These are phyloP conservation scores for Crithidia expoeki DNA, from an alignment of 208 protist species.

Conservation along the genomic window DNA sequence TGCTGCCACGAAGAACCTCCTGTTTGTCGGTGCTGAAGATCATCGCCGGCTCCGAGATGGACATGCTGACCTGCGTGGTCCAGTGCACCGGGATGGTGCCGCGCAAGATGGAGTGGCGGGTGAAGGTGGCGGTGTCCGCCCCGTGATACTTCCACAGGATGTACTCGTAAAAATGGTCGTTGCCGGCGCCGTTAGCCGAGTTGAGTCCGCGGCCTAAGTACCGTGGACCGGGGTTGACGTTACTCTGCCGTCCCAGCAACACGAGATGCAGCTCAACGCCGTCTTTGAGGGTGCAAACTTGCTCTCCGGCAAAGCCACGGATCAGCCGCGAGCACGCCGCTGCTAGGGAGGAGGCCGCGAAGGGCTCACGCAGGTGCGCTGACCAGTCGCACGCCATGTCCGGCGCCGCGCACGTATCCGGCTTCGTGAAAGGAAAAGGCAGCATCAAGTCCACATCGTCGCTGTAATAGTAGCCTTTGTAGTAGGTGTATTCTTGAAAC, in stretches of 20 bases:
- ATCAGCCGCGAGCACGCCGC: conserved; percentile 68
- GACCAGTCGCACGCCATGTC: conserved; percentile 85
- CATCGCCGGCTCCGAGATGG: conserved; percentile 79
- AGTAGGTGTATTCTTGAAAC: conserved; percentile 70
- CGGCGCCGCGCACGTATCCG: conserved; percentile 20
- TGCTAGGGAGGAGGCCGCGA: conserved; percentile 38
- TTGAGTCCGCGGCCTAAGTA: conserved; percentile 87
- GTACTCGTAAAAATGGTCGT: conserved; percentile 90
- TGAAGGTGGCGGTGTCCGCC: conserved; percentile 54
- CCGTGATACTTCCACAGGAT: conserved; percentile 70
- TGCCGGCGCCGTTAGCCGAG: conserved; percentile 70
- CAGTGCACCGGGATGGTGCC: conserved; percentile 89
- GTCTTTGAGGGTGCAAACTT: conserved; percentile 44
- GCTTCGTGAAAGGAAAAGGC: conserved; percentile 76
- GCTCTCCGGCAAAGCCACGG: conserved; percentile 74
- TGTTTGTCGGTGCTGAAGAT: conserved; percentile 73
- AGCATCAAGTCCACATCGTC: conserved; percentile 71
- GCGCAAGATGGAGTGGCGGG: conserved; percentile 73
- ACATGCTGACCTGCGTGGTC: conserved; percentile 74
- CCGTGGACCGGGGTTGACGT: conserved; percentile 82
- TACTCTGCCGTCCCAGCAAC: conserved; percentile 76
- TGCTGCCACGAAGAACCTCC: conserved; percentile 64
- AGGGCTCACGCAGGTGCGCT: conserved; percentile 56
- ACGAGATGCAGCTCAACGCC: conserved; percentile 58
- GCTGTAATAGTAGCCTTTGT: conserved; percentile 86